These are phyloP conservation scores for Penicillium cinerascens DNA, from an alignment of 495 filamentous ascomycete species.

Conservation along the genomic window DNA sequence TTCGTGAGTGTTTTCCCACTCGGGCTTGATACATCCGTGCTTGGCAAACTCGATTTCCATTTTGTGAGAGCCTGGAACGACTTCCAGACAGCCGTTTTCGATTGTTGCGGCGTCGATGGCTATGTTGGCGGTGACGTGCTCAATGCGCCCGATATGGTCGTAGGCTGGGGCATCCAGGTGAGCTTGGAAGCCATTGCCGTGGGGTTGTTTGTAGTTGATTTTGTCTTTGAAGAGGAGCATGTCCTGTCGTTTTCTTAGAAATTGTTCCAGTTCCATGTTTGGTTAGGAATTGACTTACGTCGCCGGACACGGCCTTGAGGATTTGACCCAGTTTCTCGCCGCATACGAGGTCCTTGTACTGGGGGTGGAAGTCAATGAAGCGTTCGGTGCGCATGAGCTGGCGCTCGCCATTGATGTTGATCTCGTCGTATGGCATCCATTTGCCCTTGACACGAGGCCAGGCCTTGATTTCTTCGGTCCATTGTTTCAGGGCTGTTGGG, in stretches of 20 bases:
- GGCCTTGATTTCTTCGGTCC: slow-evolving; percentile 39
- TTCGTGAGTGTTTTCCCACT: slow-evolving; percentile 33
- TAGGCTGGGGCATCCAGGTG: slow-evolving; percentile 45
- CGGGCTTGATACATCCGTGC: slow-evolving; percentile 30
- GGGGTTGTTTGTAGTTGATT: slow-evolving; percentile 42
- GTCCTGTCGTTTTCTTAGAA: slow-evolving; percentile 15
- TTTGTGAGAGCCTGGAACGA: slow-evolving; percentile 38
- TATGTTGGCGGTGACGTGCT: slow-evolving; percentile 40
- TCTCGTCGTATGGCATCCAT: slow-evolving; percentile 47
- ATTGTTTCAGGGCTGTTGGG: slow-evolving; percentile 27
- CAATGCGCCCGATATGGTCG: slow-evolving; percentile 41
- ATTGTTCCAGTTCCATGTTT: neutral
- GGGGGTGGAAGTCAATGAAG: slow-evolving; percentile 38
- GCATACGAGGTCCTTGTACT: slow-evolving; percentile 33
- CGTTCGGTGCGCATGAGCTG: slow-evolving; percentile 44
- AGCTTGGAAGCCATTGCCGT: slow-evolving; percentile 38
- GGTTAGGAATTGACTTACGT: slow-evolving; percentile 6
- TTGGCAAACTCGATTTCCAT: slow-evolving; percentile 33
- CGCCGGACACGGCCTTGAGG: slow-evolving; percentile 33
- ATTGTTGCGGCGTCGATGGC: slow-evolving; percentile 39
- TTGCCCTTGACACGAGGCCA: slow-evolving; percentile 36
- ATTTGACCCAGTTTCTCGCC: slow-evolving; percentile 31
- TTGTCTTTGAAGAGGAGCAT: slow-evolving; percentile 50
- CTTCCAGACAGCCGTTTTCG: slow-evolving; percentile 40
- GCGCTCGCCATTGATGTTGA: slow-evolving; percentile 37